Base-by-base conservation (phyloP, 192 early-diverging fungal species). In the Entomortierella chlamydospora region DNA sequence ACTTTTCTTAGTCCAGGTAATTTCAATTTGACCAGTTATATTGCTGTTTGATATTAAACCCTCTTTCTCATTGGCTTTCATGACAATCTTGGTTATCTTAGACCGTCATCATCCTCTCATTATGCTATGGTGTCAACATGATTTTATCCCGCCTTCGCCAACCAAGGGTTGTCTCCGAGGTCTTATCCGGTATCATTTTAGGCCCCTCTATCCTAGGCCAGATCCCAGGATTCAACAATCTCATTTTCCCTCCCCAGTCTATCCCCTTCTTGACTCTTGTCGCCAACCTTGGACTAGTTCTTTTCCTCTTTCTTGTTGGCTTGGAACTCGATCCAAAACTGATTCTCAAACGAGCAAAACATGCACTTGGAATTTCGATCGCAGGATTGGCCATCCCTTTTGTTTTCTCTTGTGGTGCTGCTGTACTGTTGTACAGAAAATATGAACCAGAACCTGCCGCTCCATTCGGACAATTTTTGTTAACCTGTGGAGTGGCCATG, bases 401-500 rank as follows among this genome's bases (percentile, higher is more conserved):
- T 82, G 87, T 81, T 12, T 68, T 92, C 47, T 91, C 91, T 17
- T 81, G 86, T 25, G 94, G 90, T 0, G 87, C 91, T 8, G 29
- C 42, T 2, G 6, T 70, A 0, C 25, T 78, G 20, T 31, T 78
- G 17, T 78, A 64, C 39, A 57, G 57, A 10, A 20, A 70, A 8
- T 78, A 54, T n/a, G 74, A 78, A 50, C 59, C 0, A 23, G 30
- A 59, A 86, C 42, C 37, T 61, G 74, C 41, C 73, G 55, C 86
- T 31, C 61, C 79, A 0, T 95, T 93, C 68, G 59, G 82, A 18
- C 87, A 84, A 20, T 95, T 94, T 68, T 45, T 96, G 13, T 84
- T 95, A 65, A 95, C 94, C 64, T 81, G 87, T 30, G 95, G 95
- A 37, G 94, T 98, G 26, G 93, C 94, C 33, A 94, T 96, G 92